Conservation (phyloP, 345 rosid genomes). For the Firmiana major region DNA sequence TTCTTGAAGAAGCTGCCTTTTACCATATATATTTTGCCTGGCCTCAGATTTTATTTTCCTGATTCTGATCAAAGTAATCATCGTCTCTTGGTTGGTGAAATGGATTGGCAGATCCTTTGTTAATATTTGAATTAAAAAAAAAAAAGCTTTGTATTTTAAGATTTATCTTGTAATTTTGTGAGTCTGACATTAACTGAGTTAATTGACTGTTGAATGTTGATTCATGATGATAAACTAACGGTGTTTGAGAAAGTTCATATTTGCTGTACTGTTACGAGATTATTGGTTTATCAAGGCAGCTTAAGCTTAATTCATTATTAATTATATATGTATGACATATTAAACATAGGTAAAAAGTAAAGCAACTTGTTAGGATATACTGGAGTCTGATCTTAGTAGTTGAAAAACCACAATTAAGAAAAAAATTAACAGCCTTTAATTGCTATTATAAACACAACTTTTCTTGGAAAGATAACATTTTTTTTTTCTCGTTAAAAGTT, state of each 20-base stretch:
- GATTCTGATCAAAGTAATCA: background rate
- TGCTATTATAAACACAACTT: background rate
- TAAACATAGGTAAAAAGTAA: background rate
- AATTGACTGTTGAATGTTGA: background rate
- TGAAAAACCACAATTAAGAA: background rate
- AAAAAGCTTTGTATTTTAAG: background rate
- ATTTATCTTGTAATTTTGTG: background rate
- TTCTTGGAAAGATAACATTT: background rate
- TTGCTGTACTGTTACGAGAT: background rate
- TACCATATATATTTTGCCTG: background rate
- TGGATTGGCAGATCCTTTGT: background rate
- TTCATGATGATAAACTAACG: background rate
- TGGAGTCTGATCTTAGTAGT: background rate
- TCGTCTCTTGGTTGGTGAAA: background rate
- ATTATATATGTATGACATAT: background rate
- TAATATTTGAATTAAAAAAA: background rate
- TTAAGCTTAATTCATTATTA: background rate
- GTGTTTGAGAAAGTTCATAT: background rate
- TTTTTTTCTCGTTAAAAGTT: background rate
- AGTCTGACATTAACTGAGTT: background rate
- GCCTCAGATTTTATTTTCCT: background rate
- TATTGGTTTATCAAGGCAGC: background rate
- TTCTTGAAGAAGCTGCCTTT: conserved; percentile 41
- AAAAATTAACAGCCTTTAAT: background rate
- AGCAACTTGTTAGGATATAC: background rate